Base-by-base conservation (phyloP, 2,329 filamentous ascomycete species). In the Mollisia scopiformis region DNA sequence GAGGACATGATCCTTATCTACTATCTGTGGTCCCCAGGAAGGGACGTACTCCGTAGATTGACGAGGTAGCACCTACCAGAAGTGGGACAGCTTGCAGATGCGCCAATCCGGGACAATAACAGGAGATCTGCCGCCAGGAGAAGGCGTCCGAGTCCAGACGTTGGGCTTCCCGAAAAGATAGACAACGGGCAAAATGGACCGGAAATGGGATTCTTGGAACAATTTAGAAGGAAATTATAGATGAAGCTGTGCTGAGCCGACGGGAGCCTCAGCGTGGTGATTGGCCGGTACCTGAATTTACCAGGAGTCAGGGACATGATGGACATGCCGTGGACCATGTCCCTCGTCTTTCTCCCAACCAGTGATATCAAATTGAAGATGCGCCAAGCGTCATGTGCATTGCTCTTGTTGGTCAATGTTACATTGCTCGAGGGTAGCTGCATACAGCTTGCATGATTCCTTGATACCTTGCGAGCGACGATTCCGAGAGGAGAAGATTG, bases 61-160 rank as follows among this genome's bases (percentile, higher is more conserved):
- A 41, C 14, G 35, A 25, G 41, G 27, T 49, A 53, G 56, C 56
- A 59, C 60, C 56, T 62, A 56, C 56, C 52, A 57, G 28, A 55
- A 46, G 35, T 56, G 56, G 60, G 30, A 56, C 56, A 62, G 56
- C 53, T 37, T 21, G 21, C 21, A n/a, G 30, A 25, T 41, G 43
- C 50, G 59, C 49, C 41, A 19, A 23, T 19, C 16, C 43, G 35
- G 31, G 51, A 23, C 59, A 23, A 27, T 27, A 21, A 14, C 46
- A 19, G 52, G 19, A 55, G 51, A 58, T 55, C 30, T 58, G 39
- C 37, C 39, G 41, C 55, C 57, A 47, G 58, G 53, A 55, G 49
- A 39, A 39, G 55, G n/a, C n/a, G n/a, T n/a, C n/a, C n/a, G n/a
- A n/a, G n/a, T n/a, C n/a, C n/a, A n/a, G n/a, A n/a, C n/a, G n/a